A percentile compares a stretch with the other conserved stretches of the same genome.
Conservation (phyloP, 768 basidiomycete species). For the Lanmaoa rubissima region DNA sequence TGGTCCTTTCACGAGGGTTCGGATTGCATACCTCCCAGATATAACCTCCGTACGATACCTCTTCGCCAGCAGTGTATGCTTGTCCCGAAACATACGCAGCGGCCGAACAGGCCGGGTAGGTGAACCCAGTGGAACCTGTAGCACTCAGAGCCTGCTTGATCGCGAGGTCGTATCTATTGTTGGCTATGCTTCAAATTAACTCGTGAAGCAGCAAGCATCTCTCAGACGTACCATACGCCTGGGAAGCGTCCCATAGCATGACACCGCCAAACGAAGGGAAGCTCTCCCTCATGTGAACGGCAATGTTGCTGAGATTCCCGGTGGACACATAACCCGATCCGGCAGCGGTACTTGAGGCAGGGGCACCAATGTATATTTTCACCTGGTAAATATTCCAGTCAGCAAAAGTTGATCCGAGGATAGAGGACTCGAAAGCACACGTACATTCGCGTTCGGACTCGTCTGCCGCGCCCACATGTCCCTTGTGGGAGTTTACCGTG, state of each 20-base stretch:
- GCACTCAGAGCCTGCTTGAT: constrained; percentile 59
- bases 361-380: constrained; percentile 45
- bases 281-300: constrained; percentile 34
- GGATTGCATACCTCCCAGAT: constrained; percentile 54
- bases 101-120: constrained; percentile 59
- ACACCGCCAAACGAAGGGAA: constrained; percentile 45
- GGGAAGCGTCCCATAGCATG: constrained; percentile 46
- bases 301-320: constrained; percentile 32
- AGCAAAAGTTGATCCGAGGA: not conserved
- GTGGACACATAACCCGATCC: constrained; percentile 40
- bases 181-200: constrained; percentile 37
- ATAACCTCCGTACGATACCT: constrained; percentile 58
- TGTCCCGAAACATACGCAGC: constrained; percentile 49
- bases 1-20: not conserved
- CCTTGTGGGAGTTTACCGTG: constrained; percentile 30
- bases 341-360: constrained; percentile 41
- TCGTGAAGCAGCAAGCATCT: not conserved
- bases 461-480: constrained; percentile 44
- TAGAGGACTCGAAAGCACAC: constrained; percentile 1
- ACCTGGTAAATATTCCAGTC: constrained; percentile 18
- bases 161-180: constrained; percentile 55
- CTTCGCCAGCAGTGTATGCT: constrained; percentile 48
- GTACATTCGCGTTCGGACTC: constrained; percentile 41
- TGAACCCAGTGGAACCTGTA: constrained; percentile 68
- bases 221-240: constrained; percentile 33